A percentile compares a stretch with the other conserved stretches of the same genome.
Conservation (phyloP, 2,329 filamentous ascomycete species). For the Tolypocladium pustulatum region DNA sequence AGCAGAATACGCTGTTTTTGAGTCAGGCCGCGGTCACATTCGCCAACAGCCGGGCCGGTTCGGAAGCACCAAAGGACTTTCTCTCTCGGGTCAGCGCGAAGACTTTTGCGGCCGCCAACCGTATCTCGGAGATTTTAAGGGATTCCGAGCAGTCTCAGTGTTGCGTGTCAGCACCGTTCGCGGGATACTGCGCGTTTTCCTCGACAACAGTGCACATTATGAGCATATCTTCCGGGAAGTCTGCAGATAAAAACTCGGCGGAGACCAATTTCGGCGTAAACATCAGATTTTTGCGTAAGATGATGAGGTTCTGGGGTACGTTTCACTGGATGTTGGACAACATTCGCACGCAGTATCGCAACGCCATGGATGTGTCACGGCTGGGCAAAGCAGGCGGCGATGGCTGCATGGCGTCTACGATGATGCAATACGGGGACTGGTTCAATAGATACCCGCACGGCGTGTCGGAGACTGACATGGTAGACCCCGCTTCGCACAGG, state of each 20-base stretch:
- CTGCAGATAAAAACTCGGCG: slow-evolving; percentile 61
- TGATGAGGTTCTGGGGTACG: slow-evolving; percentile 98
- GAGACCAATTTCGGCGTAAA: slow-evolving; percentile 82
- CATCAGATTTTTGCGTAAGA: slow-evolving; percentile 80
- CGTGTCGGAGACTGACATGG: slow-evolving; percentile 73
- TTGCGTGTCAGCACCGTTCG: slow-evolving; percentile 80
- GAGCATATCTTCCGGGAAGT: slow-evolving; percentile 79
- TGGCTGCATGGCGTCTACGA: slow-evolving; percentile 42
- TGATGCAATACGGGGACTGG: slow-evolving; percentile 97
- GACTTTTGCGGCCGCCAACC: slow-evolving; percentile 74
- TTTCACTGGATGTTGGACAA: slow-evolving; percentile 96
- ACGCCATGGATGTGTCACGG: slow-evolving; percentile 71
- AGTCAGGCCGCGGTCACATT: slow-evolving; percentile 76
- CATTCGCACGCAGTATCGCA: slow-evolving; percentile 76
- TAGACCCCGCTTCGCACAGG: slow-evolving; percentile 57
- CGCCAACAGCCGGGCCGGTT: slow-evolving; percentile 50
- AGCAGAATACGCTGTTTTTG: slow-evolving; percentile 84
- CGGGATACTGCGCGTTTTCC: slow-evolving; percentile 88
- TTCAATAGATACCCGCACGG: slow-evolving; percentile 92
- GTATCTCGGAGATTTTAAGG: slow-evolving; percentile 74
- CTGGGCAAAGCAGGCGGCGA: slow-evolving; percentile 47
- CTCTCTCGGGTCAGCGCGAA: slow-evolving; percentile 63
- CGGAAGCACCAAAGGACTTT: slow-evolving; percentile 68
- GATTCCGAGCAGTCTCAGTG: slow-evolving; percentile 60
- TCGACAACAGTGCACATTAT: slow-evolving; percentile 92